A percentile compares a stretch with the other conserved stretches of the same genome.
These are phyloP conservation scores for Rhizopus delemar DNA, from an alignment of 371 early-diverging fungal species.

Conservation along the genomic window DNA sequence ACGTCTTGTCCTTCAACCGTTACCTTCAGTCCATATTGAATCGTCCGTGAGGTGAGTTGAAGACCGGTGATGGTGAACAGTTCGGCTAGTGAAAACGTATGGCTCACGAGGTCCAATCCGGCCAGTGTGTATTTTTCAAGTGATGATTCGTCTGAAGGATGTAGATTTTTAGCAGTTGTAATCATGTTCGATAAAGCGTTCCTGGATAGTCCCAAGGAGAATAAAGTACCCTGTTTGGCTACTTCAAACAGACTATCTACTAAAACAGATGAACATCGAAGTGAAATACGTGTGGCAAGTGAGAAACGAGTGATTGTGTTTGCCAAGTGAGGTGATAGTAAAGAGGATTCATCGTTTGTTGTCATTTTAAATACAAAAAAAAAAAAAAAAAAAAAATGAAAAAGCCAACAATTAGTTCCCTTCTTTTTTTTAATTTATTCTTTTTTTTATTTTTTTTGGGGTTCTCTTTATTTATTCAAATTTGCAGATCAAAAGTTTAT, in stretches of 20 bases:
- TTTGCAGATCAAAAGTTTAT: no score
- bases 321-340: constrained; percentile 35
- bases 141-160: constrained; percentile 40
- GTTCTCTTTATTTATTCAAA: background rate
- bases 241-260: constrained; percentile 51
- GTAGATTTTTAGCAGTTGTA: constrained; percentile 51
- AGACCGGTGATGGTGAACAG: constrained; percentile 72
- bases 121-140: constrained; percentile 62
- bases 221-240: constrained; percentile 56
- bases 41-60: constrained; percentile 69
- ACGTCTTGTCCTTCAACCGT: background rate
- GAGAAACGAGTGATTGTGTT: constrained; percentile 31
- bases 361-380: background rate
- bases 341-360: constrained; percentile 18
- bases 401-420: background rate
- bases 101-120: constrained; percentile 64
- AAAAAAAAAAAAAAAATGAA: background rate
- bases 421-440: background rate
- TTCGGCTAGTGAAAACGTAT: constrained; percentile 73
- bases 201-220: constrained; percentile 56
- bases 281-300: constrained; percentile 34
- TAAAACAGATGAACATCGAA: constrained; percentile 33
- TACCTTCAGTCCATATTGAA: constrained; percentile 69
- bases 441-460: background rate
- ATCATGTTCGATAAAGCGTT: constrained; percentile 52